phyloP scores from a whole-genome alignment of 805 yeast species.

The Pichia eremophila region DNA sequence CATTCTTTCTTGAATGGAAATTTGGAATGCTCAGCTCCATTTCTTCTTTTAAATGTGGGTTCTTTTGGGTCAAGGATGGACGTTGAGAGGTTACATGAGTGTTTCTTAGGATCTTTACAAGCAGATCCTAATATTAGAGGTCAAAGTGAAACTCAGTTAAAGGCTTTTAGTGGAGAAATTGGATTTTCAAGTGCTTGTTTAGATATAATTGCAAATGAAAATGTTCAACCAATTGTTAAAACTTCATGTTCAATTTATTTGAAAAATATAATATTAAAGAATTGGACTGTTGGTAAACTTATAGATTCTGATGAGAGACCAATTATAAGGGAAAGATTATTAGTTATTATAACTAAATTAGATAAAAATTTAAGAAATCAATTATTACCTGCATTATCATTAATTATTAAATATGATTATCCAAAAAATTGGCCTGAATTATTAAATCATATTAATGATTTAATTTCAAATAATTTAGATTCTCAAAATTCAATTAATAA shows the following conservation, averaged over 20 bases:
- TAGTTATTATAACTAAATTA: constrained; percentile 48
- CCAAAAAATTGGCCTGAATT: constrained; percentile 46
- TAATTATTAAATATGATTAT: constrained; percentile 36
- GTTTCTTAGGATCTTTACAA: constrained; percentile 72
- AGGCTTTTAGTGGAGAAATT: constrained; percentile 44
- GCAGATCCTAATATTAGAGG: constrained; percentile 52
- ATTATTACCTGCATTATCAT: constrained; percentile 42
- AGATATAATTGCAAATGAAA: constrained; percentile 53
- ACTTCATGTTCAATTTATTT: constrained; percentile 81
- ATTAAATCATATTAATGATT: constrained; percentile 36
- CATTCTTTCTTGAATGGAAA: no score
- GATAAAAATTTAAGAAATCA: constrained; percentile 38
- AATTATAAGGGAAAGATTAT: constrained; percentile 55
- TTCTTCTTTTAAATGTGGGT: no score
- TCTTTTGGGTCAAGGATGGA: constrained; percentile 42
- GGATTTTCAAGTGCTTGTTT: constrained; percentile 81
- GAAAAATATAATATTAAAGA: constrained; percentile 61
- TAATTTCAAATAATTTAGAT: constrained; percentile 28
- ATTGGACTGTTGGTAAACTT: constrained; percentile 43
- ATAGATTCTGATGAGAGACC: constrained; percentile 70
- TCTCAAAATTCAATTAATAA: constrained; percentile 30
- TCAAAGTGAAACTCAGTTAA: constrained; percentile 62
- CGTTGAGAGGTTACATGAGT: constrained; percentile 53
- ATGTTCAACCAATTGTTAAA: constrained; percentile 47
- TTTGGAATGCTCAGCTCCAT: no score